Conservation (phyloP, 2,329 filamentous ascomycete genomes). For the Thielaviopsis musarum region DNA sequence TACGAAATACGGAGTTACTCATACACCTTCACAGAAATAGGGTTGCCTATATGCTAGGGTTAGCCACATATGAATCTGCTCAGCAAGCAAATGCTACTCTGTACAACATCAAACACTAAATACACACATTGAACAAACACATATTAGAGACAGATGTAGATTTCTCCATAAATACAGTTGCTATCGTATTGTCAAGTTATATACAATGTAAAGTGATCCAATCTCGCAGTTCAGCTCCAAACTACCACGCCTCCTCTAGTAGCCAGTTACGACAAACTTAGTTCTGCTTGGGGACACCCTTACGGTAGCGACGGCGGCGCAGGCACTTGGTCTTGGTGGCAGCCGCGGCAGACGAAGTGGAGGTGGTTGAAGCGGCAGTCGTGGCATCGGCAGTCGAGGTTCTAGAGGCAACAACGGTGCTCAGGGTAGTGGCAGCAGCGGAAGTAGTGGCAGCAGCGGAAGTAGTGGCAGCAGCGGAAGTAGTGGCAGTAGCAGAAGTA, state of each 20-base stretch:
- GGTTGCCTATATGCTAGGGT: no score
- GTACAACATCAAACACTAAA: not conserved
- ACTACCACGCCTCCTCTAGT: not conserved
- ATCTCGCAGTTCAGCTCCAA: not conserved
- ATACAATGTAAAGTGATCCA: not conserved
- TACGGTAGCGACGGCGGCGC: slow-evolving; percentile 6
- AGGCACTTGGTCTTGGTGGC: slow-evolving; percentile 5
- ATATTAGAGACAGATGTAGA: no score
- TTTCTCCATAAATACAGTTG: not conserved
- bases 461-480: not conserved
- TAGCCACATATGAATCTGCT: no score
- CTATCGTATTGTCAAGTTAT: not conserved
- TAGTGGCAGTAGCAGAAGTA: not conserved
- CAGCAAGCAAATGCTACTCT: no score
- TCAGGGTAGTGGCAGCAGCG: slow-evolving; percentile 4
- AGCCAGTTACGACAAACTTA: not conserved
- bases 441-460: not conserved
- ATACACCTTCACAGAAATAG: no score
- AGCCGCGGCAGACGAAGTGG: not conserved
- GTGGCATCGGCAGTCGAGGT: not conserved
- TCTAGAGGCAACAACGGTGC: not conserved
- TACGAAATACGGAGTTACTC: no score
- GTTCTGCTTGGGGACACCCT: not conserved
- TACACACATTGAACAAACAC: not conserved
- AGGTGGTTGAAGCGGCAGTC: not conserved